Evolutionary conservation across 148 eudicot genomes (phyloP).

Genomic region (Cornus suecica): DNA sequence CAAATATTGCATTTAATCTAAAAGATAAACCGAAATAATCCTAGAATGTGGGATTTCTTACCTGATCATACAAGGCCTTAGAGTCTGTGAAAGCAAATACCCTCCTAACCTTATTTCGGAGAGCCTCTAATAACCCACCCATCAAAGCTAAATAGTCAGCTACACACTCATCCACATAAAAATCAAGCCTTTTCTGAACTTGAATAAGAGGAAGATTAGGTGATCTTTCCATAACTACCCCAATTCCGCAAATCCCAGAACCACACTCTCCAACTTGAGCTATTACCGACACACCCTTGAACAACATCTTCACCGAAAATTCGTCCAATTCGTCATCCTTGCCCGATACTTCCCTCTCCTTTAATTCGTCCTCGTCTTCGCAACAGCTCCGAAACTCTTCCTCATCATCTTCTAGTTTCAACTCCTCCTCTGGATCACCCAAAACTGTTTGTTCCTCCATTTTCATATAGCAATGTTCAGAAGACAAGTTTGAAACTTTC

Average conservation of each 20-base stretch:
- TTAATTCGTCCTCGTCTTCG: constrained; percentile 44
- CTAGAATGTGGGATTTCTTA: constrained; percentile 11
- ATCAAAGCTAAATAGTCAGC: constrained; percentile 76
- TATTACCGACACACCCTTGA: constrained; percentile 70
- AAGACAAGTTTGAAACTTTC: neutral
- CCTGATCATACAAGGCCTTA: constrained; percentile 59
- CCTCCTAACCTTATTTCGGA: constrained; percentile 26
- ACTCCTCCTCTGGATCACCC: constrained; percentile 13
- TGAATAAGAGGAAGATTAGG: constrained; percentile 25
- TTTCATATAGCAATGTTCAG: neutral
- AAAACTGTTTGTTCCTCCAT: constrained; percentile 34
- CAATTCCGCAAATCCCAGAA: constrained; percentile 66
- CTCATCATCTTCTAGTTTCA: constrained; percentile 57
- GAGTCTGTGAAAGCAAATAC: constrained; percentile 67
- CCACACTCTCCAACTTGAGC: constrained; percentile 42
- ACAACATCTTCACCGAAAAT: constrained; percentile 43
- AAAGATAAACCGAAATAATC: too few species aligned
- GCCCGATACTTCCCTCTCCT: constrained; percentile 38
- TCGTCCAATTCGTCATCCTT: constrained; percentile 35
- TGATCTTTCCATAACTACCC: constrained; percentile 64
- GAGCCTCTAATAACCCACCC: constrained; percentile 66
- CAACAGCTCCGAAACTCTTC: constrained; percentile 78
- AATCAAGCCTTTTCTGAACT: constrained; percentile 83
- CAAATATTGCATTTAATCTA: too few species aligned
- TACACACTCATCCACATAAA: constrained; percentile 60